Evolutionary conservation across 1,139 yeast genomes (phyloP), one percentile per base, ranked within the genome.

Genomic region (Hanseniaspora sp.): DNA sequence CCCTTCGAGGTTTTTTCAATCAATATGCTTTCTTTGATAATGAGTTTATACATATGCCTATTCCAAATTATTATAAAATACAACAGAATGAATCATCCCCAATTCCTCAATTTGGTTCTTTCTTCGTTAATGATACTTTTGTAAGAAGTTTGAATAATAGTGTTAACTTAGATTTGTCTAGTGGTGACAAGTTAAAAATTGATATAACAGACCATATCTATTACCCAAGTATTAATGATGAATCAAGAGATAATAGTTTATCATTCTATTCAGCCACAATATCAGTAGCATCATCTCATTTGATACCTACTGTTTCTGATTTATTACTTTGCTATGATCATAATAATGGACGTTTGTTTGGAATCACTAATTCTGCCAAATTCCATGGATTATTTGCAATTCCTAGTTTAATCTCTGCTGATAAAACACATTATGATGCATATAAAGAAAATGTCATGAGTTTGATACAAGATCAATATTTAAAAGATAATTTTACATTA

Each of bases 331-430:
- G 42, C 15, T 51, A 51, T 28, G 54, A 51, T 12, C 17, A 17
- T 1, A 15, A 18, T 39, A 51, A 37, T 1, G 54, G 54, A 0
- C 41, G 45, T 13, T 11, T 51, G 17, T 51, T 51, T 51, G 54
- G 54, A 6, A 35, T 51, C 9, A 51, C 54, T 4, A 39, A 44
- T 15, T 51, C 54, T 5, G 54, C 45, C 7, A 51, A 51, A n/a
- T 51, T 51, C 18, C 54, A 51, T 40, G 48, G 48, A n/a, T 23
- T 51, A 15, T 37, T 51, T 37, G 46, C 46, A 23, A 39, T 51
- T 13, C 54, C 54, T 11, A 35, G 28, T 13, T 8, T 51, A 40
- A 44, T 51, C 23, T 35, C 48, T 13, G n/a, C 13, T 11, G 41
- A 33, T 28, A 43, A 51, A 30, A 5, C 31, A 5, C 38, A 38